Conservation (phyloP, 768 basidiomycete genomes). For the Boletus reticulatus region DNA sequence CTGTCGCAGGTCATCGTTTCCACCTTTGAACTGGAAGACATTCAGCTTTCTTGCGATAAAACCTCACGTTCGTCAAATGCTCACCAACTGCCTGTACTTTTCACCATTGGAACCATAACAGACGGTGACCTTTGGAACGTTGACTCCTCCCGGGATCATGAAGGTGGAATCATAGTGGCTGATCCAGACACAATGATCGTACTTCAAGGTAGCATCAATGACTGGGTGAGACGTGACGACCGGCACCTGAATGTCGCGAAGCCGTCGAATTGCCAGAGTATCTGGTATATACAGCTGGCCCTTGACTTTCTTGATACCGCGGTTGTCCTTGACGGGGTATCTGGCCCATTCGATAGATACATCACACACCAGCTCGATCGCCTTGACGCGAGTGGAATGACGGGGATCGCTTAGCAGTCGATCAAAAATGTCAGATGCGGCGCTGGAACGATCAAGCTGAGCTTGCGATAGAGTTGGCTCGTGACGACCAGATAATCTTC, state of each 20-base stretch:
- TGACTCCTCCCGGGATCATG: conserved; percentile 70
- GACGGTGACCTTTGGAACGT: conserved; percentile 74
- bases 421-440: conserved; percentile 62
- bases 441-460: conserved; percentile 58
- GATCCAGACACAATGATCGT: conserved; percentile 71
- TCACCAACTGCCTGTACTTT: conserved; percentile 76
- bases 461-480: conserved; percentile 35
- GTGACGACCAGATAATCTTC: conserved; percentile 48
- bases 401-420: conserved; percentile 45
- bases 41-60: background rate
- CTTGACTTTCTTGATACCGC: conserved; percentile 21
- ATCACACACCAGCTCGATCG: conserved; percentile 58
- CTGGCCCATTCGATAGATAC: conserved; percentile 77
- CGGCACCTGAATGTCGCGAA: conserved; percentile 68
- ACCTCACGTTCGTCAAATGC: conserved; percentile 21
- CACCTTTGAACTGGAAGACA: conserved; percentile 78
- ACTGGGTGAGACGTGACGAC: conserved; percentile 73
- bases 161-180: conserved; percentile 57
- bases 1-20: conserved; percentile 89
- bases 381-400: conserved; percentile 40
- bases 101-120: conserved; percentile 69
- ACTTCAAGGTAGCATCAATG: conserved; percentile 67
- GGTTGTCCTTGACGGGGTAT: conserved; percentile 45
- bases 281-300: conserved; percentile 44
- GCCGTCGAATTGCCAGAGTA: conserved; percentile 41